Conservation (phyloP, 768 basidiomycete species). For the Leccinellum albellum region DNA sequence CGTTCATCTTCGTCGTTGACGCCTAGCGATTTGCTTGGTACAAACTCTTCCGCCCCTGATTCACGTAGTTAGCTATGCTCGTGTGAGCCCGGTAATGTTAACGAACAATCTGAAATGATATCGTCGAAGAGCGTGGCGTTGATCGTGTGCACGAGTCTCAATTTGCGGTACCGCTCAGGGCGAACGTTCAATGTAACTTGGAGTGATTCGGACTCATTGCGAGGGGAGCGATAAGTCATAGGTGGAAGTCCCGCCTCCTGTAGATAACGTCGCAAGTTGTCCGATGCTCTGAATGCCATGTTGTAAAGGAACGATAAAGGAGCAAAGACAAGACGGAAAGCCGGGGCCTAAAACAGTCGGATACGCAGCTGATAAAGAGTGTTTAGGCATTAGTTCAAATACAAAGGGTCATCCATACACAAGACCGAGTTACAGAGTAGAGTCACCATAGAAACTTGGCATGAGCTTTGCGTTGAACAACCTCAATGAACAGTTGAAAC, state of each 20-base stretch:
- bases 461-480: neutral
- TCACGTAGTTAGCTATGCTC: slow-evolving; percentile 5
- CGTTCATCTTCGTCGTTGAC: slow-evolving; percentile 36
- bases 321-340: neutral
- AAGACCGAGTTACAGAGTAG: neutral
- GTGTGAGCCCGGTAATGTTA: neutral
- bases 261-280: slow-evolving; percentile 46
- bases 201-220: slow-evolving; percentile 27
- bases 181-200: slow-evolving; percentile 34
- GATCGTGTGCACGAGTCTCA: slow-evolving; percentile 46
- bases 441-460: slow-evolving; percentile 20
- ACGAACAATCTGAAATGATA: slow-evolving; percentile 39
- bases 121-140: slow-evolving; percentile 29
- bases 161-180: slow-evolving; percentile 46
- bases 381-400: neutral
- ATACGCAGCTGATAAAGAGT: neutral
- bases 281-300: slow-evolving; percentile 34
- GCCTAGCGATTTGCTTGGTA: slow-evolving; percentile 35
- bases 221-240: slow-evolving; percentile 35
- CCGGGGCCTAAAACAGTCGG: neutral
- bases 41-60: slow-evolving; percentile 38
- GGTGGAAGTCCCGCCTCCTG: slow-evolving; percentile 44
- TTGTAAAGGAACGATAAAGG: neutral
- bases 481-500: slow-evolving; percentile 1
- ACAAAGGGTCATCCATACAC: neutral